These are phyloP conservation scores for Moesziomyces sp. DNA, from an alignment of 1,284 basidiomycete species.

Conservation along the genomic window DNA sequence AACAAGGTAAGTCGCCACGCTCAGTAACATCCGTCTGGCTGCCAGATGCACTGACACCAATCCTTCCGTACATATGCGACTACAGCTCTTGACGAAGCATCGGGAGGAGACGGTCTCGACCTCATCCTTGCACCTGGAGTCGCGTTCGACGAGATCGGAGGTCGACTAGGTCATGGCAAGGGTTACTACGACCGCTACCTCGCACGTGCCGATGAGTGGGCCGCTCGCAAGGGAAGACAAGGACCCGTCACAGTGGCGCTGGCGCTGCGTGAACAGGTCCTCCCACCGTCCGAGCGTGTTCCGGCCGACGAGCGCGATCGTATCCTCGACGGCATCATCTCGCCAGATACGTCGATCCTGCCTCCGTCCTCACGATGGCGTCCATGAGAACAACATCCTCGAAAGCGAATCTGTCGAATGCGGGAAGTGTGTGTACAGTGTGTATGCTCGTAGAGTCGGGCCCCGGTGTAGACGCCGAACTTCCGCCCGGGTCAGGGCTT, in stretches of 20 bases:
- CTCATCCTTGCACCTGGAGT: slow-evolving; percentile 69
- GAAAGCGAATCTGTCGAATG: too few species aligned
- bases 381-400: slow-evolving; percentile 3
- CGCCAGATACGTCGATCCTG: slow-evolving; percentile 48
- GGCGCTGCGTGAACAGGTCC: slow-evolving; percentile 63
- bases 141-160: slow-evolving; percentile 66
- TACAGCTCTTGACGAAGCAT: slow-evolving; percentile 58
- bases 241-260: slow-evolving; percentile 62
- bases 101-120: slow-evolving; percentile 66
- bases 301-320: slow-evolving; percentile 66
- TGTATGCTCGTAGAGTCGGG: too few species aligned
- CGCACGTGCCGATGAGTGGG: slow-evolving; percentile 45
- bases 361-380: slow-evolving; percentile 35
- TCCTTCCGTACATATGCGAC: not conserved
- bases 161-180: slow-evolving; percentile 69
- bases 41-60: not conserved
- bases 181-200: slow-evolving; percentile 70
- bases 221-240: slow-evolving; percentile 12
- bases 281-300: slow-evolving; percentile 52
- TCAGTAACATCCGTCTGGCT: not conserved
- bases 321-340: slow-evolving; percentile 61
- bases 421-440: too few species aligned
- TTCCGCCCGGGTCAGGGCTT: slow-evolving; percentile 1
- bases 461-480: slow-evolving; percentile 16
- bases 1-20: slow-evolving; percentile 29